Evolutionary conservation across 2,329 filamentous ascomycete species (phyloP).

Genomic region (Cytospora schulzeri): DNA sequence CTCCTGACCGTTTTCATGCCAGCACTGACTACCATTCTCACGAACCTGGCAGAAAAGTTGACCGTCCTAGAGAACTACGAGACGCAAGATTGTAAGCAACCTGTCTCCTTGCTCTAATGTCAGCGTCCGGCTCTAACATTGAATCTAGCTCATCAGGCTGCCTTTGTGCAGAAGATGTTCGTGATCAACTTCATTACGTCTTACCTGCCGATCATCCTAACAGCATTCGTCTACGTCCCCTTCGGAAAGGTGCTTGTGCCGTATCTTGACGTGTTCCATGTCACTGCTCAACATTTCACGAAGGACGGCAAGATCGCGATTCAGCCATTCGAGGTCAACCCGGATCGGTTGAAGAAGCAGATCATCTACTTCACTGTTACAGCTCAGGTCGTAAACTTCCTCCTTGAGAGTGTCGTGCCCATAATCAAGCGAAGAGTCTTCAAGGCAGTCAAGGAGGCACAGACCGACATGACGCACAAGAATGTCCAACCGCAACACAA

Average conservation of each 20-base stretch:
- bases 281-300: slow-evolving; percentile 73
- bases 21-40: slow-evolving; percentile 74
- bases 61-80: slow-evolving; percentile 91
- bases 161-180: slow-evolving; percentile 90
- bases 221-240: slow-evolving; percentile 91
- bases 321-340: slow-evolving; percentile 77
- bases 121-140: slow-evolving; percentile 27
- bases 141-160: slow-evolving; percentile 69
- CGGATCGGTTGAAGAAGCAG: slow-evolving; percentile 80
- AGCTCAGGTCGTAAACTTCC: slow-evolving; percentile 86
- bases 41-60: slow-evolving; percentile 72
- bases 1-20: slow-evolving; percentile 83
- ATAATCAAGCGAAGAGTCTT: slow-evolving; percentile 79
- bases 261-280: slow-evolving; percentile 79
- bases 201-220: slow-evolving; percentile 88
- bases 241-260: slow-evolving; percentile 85
- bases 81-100: slow-evolving; percentile 66
- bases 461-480: slow-evolving; percentile 60
- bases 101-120: background rate
- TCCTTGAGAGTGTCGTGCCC: slow-evolving; percentile 81
- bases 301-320: slow-evolving; percentile 71
- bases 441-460: slow-evolving; percentile 76
- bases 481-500: slow-evolving; percentile 50
- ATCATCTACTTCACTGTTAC: slow-evolving; percentile 97
- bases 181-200: slow-evolving; percentile 96